Evolutionary conservation across 2,329 filamentous ascomycete species (phyloP).

Genomic region (Cordyceps cicadae): DNA sequence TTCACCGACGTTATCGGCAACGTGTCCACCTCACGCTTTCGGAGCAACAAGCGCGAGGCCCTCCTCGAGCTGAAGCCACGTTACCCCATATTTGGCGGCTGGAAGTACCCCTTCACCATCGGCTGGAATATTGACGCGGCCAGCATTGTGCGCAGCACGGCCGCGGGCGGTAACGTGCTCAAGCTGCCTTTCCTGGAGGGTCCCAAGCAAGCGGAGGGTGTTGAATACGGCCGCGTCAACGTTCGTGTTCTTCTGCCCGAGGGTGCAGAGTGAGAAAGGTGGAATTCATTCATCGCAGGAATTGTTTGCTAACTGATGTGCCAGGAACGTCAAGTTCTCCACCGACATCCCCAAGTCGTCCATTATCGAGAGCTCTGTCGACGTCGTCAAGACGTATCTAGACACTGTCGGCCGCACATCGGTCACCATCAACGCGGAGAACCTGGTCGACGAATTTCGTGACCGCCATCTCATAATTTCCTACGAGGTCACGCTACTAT

Average conservation of each 20-base stretch:
- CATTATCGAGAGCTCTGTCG: slow-evolving; percentile 50
- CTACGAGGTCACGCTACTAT: slow-evolving; percentile 72
- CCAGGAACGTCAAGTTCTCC: slow-evolving; percentile 69
- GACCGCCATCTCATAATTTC: slow-evolving; percentile 77
- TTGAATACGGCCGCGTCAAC: slow-evolving; percentile 75
- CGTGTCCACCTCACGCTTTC: slow-evolving; percentile 86
- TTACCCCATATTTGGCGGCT: slow-evolving; percentile 93
- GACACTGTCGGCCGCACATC: slow-evolving; percentile 85
- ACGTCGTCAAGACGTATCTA: slow-evolving; percentile 79
- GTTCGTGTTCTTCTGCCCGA: slow-evolving; percentile 83
- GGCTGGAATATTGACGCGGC: slow-evolving; percentile 88
- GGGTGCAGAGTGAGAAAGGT: slow-evolving; percentile 62
- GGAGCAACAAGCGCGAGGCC: slow-evolving; percentile 68
- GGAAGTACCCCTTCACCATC: slow-evolving; percentile 96
- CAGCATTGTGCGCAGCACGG: slow-evolving; percentile 61
- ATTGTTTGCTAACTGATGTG: slow-evolving; percentile 28
- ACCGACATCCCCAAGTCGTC: slow-evolving; percentile 60
- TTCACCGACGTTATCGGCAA: slow-evolving; percentile 96
- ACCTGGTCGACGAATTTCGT: slow-evolving; percentile 83
- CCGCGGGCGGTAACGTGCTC: slow-evolving; percentile 67
- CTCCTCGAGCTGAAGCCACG: slow-evolving; percentile 83
- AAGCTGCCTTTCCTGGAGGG: slow-evolving; percentile 92
- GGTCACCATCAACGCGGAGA: slow-evolving; percentile 70
- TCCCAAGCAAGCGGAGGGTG: slow-evolving; percentile 73
- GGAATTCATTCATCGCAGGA: background rate